A percentile compares a stretch with the other conserved stretches of the same genome.
phyloP scores from a whole-genome alignment of 1,139 yeast species.

The Meyerozyma sp. region DNA sequence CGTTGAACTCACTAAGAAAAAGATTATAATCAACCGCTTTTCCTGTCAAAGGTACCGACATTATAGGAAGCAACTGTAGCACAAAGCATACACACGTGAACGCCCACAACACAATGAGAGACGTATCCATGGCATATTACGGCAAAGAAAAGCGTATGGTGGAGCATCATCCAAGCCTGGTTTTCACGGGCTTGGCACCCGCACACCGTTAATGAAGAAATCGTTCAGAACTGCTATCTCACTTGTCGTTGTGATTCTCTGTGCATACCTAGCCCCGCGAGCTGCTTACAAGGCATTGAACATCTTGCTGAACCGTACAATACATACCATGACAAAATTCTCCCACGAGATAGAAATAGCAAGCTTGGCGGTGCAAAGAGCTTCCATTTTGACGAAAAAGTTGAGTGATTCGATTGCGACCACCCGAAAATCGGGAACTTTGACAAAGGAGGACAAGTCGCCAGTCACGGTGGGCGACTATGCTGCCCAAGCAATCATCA shows the following conservation, averaged over 20 bases:
- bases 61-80: constrained; percentile 47
- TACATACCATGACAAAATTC: neutral
- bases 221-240: neutral
- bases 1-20: constrained; percentile 19
- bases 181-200: neutral
- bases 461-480: constrained; percentile 98
- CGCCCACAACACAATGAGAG: constrained; percentile 7
- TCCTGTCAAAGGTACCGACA: constrained; percentile 59
- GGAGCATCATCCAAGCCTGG: neutral
- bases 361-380: constrained; percentile 84
- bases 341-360: constrained; percentile 68
- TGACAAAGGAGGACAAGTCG: constrained; percentile 81
- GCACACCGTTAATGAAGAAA: constrained; percentile 3
- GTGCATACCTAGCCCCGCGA: neutral
- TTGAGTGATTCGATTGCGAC: constrained; percentile 65
- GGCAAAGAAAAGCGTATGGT: too few relatives aligned
- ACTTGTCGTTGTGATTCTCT: neutral
- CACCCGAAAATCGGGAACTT: constrained; percentile 52
- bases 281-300: neutral
- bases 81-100: constrained; percentile 41
- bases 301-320: neutral
- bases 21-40: constrained; percentile 5
- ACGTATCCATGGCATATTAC: constrained; percentile 2
- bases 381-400: constrained; percentile 68
- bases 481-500: constrained; percentile 92